Evolutionary conservation across 768 basidiomycete genomes (phyloP).

Genomic region (Podaxis sp.): DNA sequence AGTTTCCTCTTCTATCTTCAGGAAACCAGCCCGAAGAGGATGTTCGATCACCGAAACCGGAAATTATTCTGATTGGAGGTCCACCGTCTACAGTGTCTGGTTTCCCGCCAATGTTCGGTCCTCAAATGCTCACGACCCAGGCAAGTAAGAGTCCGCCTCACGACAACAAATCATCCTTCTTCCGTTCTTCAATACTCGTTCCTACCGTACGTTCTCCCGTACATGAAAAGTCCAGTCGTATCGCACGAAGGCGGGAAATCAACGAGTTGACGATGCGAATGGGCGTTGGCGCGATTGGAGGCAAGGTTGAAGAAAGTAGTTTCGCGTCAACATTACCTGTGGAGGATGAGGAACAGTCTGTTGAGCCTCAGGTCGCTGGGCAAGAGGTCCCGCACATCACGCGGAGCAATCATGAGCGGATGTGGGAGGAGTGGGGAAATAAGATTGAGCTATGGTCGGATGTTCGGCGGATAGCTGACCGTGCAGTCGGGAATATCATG

Average conservation of each 20-base stretch:
- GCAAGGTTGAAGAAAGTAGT: conserved; percentile 42
- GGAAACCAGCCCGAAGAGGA: conserved; percentile 32
- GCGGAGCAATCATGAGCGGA: conserved; percentile 16
- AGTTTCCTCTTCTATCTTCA: conserved; percentile 52
- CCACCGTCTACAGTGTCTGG: conserved; percentile 29
- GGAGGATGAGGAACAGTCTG: conserved; percentile 8
- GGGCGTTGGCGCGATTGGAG: conserved; percentile 74
- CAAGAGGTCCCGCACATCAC: background rate
- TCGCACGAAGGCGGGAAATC: conserved; percentile 63
- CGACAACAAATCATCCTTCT: conserved; percentile 38
- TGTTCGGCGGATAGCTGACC: conserved; percentile 71
- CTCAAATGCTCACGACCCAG: conserved; percentile 6
- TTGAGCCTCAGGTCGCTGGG: background rate
- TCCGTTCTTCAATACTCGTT: conserved; percentile 67
- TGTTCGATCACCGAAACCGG: conserved; percentile 28
- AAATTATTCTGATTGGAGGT: conserved; percentile 48
- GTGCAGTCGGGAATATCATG: conserved; percentile 64
- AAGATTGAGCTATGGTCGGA: conserved; percentile 64
- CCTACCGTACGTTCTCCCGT: conserved; percentile 52
- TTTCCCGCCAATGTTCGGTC: conserved; percentile 28
- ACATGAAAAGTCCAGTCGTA: conserved; percentile 53
- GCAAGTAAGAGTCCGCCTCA: conserved; percentile 17
- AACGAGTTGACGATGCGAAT: conserved; percentile 84
- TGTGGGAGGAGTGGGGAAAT: conserved; percentile 69
- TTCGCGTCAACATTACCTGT: conserved; percentile 6